Evolutionary conservation across 306 rosid species (phyloP).

Genomic region (Vigna unguiculata): DNA sequence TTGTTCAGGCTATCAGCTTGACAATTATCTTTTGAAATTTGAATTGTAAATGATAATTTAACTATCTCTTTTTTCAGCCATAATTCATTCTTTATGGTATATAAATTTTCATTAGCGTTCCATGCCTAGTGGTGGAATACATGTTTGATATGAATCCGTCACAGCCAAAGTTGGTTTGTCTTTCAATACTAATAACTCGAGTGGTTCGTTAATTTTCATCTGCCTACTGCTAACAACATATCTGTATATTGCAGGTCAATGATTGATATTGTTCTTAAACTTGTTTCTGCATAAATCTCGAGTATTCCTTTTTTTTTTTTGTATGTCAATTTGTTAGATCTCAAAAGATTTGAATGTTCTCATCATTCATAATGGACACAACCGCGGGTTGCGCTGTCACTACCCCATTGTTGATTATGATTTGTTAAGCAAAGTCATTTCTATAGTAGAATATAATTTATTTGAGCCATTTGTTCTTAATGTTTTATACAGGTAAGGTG

Average conservation of each 20-base stretch:
- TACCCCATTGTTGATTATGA: neutral
- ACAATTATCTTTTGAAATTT: neutral
- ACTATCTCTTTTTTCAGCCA: too few relatives aligned
- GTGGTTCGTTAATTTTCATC: too few relatives aligned
- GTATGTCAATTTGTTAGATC: neutral
- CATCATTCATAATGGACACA: neutral
- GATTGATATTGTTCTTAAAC: neutral
- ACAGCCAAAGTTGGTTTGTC: too few relatives aligned
- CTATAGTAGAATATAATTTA: neutral
- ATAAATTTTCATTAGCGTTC: too few relatives aligned
- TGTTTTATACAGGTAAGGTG: conserved; percentile 79
- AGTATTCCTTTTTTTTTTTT: neutral
- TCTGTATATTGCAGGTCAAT: neutral
- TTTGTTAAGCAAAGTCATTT: too few relatives aligned
- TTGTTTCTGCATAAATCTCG: neutral
- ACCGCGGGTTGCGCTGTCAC: neutral
- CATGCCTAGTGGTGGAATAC: too few relatives aligned
- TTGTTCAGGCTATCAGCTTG: neutral
- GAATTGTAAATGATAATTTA: too few relatives aligned
- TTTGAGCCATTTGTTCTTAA: neutral
- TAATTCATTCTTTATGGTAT: too few relatives aligned
- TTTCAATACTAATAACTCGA: too few relatives aligned
- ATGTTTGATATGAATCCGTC: too few relatives aligned
- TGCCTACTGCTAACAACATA: too few relatives aligned
- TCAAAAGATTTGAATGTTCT: neutral